Percentiles rank a stretch among this genome's conserved stretches.
Conservation (phyloP, 2,329 filamentous ascomycete species). For the Rosellinia necatrix region DNA sequence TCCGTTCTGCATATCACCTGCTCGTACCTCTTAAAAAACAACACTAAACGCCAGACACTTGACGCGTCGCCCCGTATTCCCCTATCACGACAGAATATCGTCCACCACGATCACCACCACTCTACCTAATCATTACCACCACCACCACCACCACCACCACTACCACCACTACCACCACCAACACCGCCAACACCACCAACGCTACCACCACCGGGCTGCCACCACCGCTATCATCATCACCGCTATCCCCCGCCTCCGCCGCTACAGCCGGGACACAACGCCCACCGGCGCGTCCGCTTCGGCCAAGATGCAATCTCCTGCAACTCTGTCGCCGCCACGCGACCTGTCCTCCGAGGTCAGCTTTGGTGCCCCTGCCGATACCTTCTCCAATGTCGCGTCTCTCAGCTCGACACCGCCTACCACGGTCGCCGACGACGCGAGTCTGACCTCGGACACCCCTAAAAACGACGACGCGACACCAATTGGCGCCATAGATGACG, state of each 20-base stretch:
- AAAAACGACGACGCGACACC: slow-evolving; percentile 64
- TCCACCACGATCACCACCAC: slow-evolving; percentile 26
- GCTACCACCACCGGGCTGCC: background rate
- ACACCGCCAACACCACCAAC: too few relatives aligned
- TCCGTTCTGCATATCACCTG: slow-evolving; percentile 27
- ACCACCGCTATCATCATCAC: background rate
- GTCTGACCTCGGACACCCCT: slow-evolving; percentile 61
- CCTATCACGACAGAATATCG: slow-evolving; percentile 24
- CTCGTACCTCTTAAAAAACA: slow-evolving; percentile 33
- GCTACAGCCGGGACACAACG: background rate
- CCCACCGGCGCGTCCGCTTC: slow-evolving; percentile 26
- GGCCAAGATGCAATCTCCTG: slow-evolving; percentile 33
- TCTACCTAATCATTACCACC: background rate
- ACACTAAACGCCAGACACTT: slow-evolving; percentile 31
- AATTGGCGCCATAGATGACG: slow-evolving; percentile 50
- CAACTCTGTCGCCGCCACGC: slow-evolving; percentile 35
- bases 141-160: background rate
- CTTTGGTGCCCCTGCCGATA: slow-evolving; percentile 43
- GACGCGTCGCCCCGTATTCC: slow-evolving; percentile 34
- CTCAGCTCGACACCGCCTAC: slow-evolving; percentile 68
- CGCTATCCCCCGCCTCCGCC: too few relatives aligned
- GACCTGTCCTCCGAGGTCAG: slow-evolving; percentile 41
- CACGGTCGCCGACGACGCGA: slow-evolving; percentile 65
- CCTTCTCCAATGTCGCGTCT: slow-evolving; percentile 58
- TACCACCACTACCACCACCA: background rate